Evolutionary conservation across 345 rosid genomes (phyloP), one percentile per base, ranked within the genome.

Genomic region (Populus pruinosa): DNA sequence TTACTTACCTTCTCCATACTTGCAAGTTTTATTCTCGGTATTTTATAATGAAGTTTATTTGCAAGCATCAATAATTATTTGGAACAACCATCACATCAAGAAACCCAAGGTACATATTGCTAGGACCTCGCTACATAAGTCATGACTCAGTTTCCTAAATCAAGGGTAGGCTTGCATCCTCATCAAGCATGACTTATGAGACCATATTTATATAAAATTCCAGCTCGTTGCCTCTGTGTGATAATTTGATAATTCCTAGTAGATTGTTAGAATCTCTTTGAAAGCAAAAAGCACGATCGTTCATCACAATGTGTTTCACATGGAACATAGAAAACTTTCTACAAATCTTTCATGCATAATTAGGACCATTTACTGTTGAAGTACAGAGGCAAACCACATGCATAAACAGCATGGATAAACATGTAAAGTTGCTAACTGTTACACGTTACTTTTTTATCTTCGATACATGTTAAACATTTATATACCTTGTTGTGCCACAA

Each of bases 401-500:
- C 38, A 17, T 16, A 72, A 53, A 17, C 39, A 33, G 27, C 14
- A 12, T 13, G 8, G 55, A 71, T 66, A 9, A 56, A 67, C 39
- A 50, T 55, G 23, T 23, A 33, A 29, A 77, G 25, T 25, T 44
- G 33, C 23, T 62, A 63, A 4, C 8, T 33, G 66, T 35, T 67
- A 65, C 21, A 44, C 0, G 2, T 67, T 47, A 10, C 25, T 31
- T 75, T 67, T 39, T 1, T 14, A 10, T 16, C 41, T 64, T 72
- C 53, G 0, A 29, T 49, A 18, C 62, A 43, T 27, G 9, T 7
- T 16, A 35, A 72, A 63, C 36, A 67, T 75, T 55, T 77, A 27
- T 25, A 78, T 89, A 94, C 99, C 99, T 96, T 49, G 98, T 96
- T 63, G 99, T 92, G 53, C 99, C 98, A 79, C 97, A 92, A 72